These are phyloP conservation scores for Melampsora americana DNA, from an alignment of 1,284 basidiomycete genomes.

Conservation along the genomic window DNA sequence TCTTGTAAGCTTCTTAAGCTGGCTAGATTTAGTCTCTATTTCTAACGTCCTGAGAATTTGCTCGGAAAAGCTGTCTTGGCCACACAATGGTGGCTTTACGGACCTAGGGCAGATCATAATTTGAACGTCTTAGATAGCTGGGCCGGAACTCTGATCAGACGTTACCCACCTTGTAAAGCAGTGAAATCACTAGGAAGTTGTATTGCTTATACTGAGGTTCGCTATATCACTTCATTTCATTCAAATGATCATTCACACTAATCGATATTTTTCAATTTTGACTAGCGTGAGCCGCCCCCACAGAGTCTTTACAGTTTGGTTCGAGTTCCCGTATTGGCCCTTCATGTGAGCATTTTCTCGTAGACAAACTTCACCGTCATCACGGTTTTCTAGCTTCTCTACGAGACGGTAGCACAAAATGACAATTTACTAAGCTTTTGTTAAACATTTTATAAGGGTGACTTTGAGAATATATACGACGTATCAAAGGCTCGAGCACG, in stretches of 20 bases:
- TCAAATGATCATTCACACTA: no score
- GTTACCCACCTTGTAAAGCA: slow-evolving; percentile 41
- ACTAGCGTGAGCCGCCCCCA: slow-evolving; percentile 36
- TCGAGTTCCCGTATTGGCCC: slow-evolving; percentile 14
- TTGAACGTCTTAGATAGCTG: slow-evolving; percentile 28
- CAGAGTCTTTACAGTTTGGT: slow-evolving; percentile 3
- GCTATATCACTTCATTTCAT: neutral
- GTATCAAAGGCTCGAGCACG: neutral
- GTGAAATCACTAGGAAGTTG: slow-evolving; percentile 7
- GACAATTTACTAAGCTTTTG: neutral
- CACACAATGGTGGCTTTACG: slow-evolving; percentile 42
- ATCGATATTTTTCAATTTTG: neutral
- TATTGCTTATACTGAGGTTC: slow-evolving; percentile 22
- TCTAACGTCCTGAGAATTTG: no score
- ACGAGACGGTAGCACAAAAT: neutral
- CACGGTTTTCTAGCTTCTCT: neutral
- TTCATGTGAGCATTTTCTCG: slow-evolving; percentile 19
- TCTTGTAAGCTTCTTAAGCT: slow-evolving; percentile 14
- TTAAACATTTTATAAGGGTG: slow-evolving; percentile 5
- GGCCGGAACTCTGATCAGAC: slow-evolving; percentile 33
- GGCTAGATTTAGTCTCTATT: no score
- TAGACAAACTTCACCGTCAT: neutral
- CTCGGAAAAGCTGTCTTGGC: slow-evolving; percentile 18
- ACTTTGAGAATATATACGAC: slow-evolving; percentile 40
- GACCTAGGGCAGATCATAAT: slow-evolving; percentile 14